Evolutionary conservation across 2,329 filamentous ascomycete genomes (phyloP), one percentile per base, ranked within the genome.

Genomic region (Cucurbitaria berberidis): DNA sequence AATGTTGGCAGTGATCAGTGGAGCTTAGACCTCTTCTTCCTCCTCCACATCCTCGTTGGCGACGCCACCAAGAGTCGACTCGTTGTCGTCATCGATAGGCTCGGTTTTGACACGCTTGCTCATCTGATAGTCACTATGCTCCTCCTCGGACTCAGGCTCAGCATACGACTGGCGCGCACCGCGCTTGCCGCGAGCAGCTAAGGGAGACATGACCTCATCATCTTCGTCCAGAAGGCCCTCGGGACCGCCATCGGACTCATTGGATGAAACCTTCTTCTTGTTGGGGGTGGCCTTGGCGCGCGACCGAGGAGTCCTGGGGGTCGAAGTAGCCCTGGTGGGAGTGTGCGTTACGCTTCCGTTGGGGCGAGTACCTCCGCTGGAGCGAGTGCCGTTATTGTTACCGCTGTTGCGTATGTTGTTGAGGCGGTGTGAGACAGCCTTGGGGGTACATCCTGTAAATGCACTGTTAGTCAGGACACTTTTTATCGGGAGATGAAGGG

Each of bases 371-470:
- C 18, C 18, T 2, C 39, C 21, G 21, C 9, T 18, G 34, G 29
- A 13, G 29, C 45, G 15, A 30, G 19, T 13, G 16, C 39, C 39
- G 21, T 3, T 18, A 5, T 10, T 4, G 34, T 36, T 45, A 24
- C 57, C 60, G 8, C 22, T 18, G 4, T 49, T 58, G 22, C 62
- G 62, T 5, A 68, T 46, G 49, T 63, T 67, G 34, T 30, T 50
- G 7, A 70, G 50, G 6, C 64, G 63, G 48, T 68, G 59, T 15
- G 47, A 51, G 4, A 69, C 62, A 4, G 67, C 66, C 38, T 69
- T 70, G 9, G 64, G 52, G 1, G 66, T 70, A 36, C 67, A 70
- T 1, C 51, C 66, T 69, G 38, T 15, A 13, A 21, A 15, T 21
- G 3, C 18, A 11, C 9, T n/a, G 29, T 42, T 38, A 26, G 21